These are phyloP conservation scores for Sutorius australiensis DNA, from an alignment of 768 basidiomycete genomes.

Conservation along the genomic window DNA sequence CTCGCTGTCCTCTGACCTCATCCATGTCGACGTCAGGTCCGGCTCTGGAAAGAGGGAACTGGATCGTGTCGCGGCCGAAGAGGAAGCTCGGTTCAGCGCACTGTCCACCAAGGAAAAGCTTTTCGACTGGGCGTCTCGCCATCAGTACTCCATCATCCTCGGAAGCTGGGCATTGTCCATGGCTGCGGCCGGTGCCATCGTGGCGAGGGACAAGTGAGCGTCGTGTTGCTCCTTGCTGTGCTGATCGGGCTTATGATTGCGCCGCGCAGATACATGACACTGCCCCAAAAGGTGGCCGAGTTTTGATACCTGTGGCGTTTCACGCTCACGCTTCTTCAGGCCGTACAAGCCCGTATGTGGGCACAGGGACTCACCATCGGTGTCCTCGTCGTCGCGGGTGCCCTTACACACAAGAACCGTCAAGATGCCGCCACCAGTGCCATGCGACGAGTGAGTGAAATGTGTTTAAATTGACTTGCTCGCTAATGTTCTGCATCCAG, in stretches of 20 bases:
- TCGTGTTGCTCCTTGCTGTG: no score
- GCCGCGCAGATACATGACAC: conserved; percentile 19
- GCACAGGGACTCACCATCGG: conserved; percentile 80
- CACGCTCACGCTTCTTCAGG: conserved; percentile 38
- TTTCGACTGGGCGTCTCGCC: conserved; percentile 58
- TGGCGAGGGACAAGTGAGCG: conserved; percentile 61
- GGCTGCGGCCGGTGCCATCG: conserved; percentile 57
- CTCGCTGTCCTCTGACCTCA: not conserved
- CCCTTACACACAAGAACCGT: conserved; percentile 52
- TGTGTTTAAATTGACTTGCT: no score
- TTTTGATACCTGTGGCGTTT: no score
- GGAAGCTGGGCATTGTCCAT: conserved; percentile 73
- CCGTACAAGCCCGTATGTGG: conserved; percentile 89
- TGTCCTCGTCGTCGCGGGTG: conserved; percentile 66
- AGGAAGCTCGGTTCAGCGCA: conserved; percentile 45
- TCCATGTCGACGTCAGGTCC: conserved; percentile 17
- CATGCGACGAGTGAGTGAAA: conserved; percentile 21
- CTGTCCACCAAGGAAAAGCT: conserved; percentile 51
- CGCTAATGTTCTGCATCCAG: conserved; percentile 6
- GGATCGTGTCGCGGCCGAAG: conserved; percentile 37
- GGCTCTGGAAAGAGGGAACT: conserved; percentile 51
- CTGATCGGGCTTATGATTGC: not conserved
- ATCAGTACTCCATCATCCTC: conserved; percentile 71
- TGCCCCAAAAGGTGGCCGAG: conserved; percentile 27
- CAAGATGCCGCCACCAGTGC: conserved; percentile 32